A percentile compares a stretch with the other conserved stretches of the same genome.
phyloP scores from a whole-genome alignment of 148 eudicot genomes.

The Arctostaphylos glauca region DNA sequence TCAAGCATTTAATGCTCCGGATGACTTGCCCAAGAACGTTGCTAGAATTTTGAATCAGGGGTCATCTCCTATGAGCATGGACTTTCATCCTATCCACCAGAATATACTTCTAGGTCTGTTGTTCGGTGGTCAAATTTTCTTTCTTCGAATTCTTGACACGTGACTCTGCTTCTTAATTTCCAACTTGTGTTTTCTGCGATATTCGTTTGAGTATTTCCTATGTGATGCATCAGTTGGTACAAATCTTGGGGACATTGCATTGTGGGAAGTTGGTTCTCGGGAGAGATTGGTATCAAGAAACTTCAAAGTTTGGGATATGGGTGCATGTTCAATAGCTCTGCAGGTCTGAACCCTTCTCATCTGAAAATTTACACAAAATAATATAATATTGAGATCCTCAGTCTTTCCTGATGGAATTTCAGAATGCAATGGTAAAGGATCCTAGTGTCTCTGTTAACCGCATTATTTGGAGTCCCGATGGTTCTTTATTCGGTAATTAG shows the following conservation, averaged over 20 bases:
- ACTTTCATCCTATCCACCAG: slow-evolving; percentile 79
- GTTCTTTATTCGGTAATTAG: slow-evolving; percentile 72
- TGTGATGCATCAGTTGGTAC: slow-evolving; percentile 64
- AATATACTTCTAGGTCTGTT: slow-evolving; percentile 75
- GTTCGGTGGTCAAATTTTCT: not conserved
- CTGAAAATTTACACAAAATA: not conserved
- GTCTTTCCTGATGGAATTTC: slow-evolving; percentile 20
- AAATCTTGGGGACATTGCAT: slow-evolving; percentile 68
- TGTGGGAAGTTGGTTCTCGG: slow-evolving; percentile 86
- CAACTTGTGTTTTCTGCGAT: slow-evolving; percentile 2
- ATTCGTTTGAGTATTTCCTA: slow-evolving; percentile 7
- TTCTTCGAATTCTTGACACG: not conserved
- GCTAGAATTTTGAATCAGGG: slow-evolving; percentile 69
- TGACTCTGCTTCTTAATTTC: slow-evolving; percentile 9
- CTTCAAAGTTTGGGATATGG: slow-evolving; percentile 74
- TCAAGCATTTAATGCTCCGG: slow-evolving; percentile 56
- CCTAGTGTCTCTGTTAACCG: slow-evolving; percentile 83
- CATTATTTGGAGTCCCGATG: slow-evolving; percentile 94
- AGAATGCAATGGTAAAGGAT: slow-evolving; percentile 76
- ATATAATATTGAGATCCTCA: not conserved
- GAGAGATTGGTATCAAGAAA: slow-evolving; percentile 62
- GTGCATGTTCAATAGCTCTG: slow-evolving; percentile 58
- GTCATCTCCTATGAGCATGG: slow-evolving; percentile 87
- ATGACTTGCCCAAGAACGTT: slow-evolving; percentile 75
- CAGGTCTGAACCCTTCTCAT: slow-evolving; percentile 41